Evolutionary conservation across 257 asterid genomes (phyloP).

Genomic region (Salvia hispanica): DNA sequence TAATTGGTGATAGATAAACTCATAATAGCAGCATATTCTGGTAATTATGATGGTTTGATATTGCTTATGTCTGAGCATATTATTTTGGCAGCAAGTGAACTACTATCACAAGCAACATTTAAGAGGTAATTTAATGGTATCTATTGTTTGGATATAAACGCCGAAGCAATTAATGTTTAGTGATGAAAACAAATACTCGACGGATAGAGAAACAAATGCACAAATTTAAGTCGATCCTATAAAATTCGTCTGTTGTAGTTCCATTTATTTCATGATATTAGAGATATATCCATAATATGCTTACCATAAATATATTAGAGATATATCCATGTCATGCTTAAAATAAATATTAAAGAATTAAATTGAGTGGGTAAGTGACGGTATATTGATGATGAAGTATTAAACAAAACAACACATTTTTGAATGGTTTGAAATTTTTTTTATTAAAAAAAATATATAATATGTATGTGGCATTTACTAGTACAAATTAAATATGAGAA

Average conservation of each 20-base stretch:
- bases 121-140: neutral
- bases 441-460: too few species aligned
- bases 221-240: neutral
- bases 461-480: too few species aligned
- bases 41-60: conserved; percentile 18
- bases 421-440: too few species aligned
- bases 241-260: neutral
- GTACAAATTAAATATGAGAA: too few species aligned
- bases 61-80: neutral
- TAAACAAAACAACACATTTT: too few species aligned
- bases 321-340: too few species aligned
- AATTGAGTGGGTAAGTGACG: too few species aligned
- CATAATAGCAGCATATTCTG: neutral
- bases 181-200: neutral
- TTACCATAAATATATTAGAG: neutral
- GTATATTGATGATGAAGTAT: too few species aligned
- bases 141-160: conserved; percentile 1
- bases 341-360: too few species aligned
- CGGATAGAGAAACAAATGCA: conserved; percentile 10
- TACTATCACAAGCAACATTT: neutral
- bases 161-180: neutral
- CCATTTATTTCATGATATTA: neutral
- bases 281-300: neutral
- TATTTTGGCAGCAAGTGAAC: neutral
- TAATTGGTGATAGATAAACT: conserved; percentile 7